Conservation (phyloP, 2,329 filamentous ascomycete genomes). For the Verticillium dahliae region DNA sequence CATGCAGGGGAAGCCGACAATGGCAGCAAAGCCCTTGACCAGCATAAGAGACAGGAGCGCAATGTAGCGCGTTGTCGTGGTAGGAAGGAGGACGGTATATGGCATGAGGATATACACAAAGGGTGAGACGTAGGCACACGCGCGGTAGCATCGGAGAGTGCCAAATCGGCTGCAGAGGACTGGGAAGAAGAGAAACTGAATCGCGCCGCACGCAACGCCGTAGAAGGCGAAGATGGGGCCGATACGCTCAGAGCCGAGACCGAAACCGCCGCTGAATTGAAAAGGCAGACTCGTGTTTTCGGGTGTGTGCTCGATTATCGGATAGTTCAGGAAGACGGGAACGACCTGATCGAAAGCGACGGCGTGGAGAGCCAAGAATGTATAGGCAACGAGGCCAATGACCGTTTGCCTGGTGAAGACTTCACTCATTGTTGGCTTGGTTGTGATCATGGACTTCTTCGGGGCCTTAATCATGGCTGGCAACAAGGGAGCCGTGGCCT, state of each 20-base stretch:
- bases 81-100: slow-evolving; percentile 62
- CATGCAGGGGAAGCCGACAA: slow-evolving; percentile 82
- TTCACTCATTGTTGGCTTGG: slow-evolving; percentile 42
- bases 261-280: slow-evolving; percentile 78
- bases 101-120: slow-evolving; percentile 76
- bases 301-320: slow-evolving; percentile 47
- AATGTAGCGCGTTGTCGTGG: slow-evolving; percentile 41
- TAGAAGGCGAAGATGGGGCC: slow-evolving; percentile 82
- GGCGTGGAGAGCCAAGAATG: slow-evolving; percentile 72
- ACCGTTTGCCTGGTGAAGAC: slow-evolving; percentile 70
- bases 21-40: slow-evolving; percentile 66
- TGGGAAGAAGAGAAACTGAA: slow-evolving; percentile 85
- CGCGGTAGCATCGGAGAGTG: slow-evolving; percentile 64
- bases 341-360: slow-evolving; percentile 84
- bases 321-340: slow-evolving; percentile 82
- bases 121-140: slow-evolving; percentile 62
- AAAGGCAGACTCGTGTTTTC: slow-evolving; percentile 63
- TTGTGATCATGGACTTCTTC: slow-evolving; percentile 5
- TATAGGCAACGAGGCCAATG: slow-evolving; percentile 72
- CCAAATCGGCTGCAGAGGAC: slow-evolving; percentile 66
- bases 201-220: slow-evolving; percentile 69
- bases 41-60: slow-evolving; percentile 64
- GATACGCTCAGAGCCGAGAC: slow-evolving; percentile 64
- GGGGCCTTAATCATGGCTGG: slow-evolving; percentile 19
- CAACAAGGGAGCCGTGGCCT: slow-evolving; percentile 50